Conservation (phyloP, 1,284 basidiomycete species). For the Cryptococcus floricola region DNA sequence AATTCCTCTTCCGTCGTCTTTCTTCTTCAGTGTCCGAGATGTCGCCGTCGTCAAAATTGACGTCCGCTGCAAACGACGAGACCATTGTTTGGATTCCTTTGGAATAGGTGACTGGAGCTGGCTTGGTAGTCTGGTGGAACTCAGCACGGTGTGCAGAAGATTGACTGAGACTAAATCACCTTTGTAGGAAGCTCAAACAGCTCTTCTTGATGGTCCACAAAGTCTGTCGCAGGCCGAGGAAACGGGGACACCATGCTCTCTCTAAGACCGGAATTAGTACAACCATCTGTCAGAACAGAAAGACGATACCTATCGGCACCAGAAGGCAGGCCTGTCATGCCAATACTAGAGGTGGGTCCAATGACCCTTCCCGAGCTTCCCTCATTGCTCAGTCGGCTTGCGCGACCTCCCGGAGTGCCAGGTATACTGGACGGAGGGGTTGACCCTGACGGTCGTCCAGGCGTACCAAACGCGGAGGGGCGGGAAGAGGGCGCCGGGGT, state of each 20-base stretch:
- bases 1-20: constrained; percentile 11
- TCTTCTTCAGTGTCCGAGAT: constrained; percentile 10
- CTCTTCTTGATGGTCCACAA: constrained; percentile 81
- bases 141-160: background rate
- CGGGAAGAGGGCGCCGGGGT: constrained; percentile 8
- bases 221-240: constrained; percentile 58
- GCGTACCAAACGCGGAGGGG: constrained; percentile 1
- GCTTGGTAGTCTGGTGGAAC: constrained; percentile 10
- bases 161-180: constrained; percentile 49
- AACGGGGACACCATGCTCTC: constrained; percentile 55
- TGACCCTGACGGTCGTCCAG: constrained; percentile 2
- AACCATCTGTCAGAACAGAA: background rate
- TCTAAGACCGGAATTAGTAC: constrained; percentile 29
- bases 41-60: constrained; percentile 19
- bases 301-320: constrained; percentile 6
- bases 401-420: constrained; percentile 59
- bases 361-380: constrained; percentile 40
- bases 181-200: constrained; percentile 84
- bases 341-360: background rate
- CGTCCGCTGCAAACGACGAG: constrained; percentile 27
- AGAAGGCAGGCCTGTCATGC: constrained; percentile 55
- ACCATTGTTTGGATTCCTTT: constrained; percentile 78
- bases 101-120: constrained; percentile 68
- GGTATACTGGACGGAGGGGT: constrained; percentile 57
- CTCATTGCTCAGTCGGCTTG: constrained; percentile 42